Base-by-base conservation (phyloP, 106 monocot genomes). In the Acanthochlamys bracteata region DNA sequence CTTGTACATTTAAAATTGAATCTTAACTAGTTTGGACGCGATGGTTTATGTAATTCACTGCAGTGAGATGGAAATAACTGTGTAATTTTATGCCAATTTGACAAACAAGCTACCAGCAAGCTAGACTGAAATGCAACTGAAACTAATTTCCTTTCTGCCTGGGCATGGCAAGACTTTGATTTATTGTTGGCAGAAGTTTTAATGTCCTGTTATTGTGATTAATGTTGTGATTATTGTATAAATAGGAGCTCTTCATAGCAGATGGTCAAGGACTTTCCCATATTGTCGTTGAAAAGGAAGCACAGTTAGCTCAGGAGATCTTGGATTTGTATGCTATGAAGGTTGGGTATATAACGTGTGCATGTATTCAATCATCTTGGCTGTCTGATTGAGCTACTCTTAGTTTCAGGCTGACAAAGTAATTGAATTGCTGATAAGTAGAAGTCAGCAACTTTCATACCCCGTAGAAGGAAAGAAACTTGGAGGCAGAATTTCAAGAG, bases 241-340 rank as follows among this genome's bases (percentile, higher is more conserved):
- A n/a, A n/a, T 71, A 85, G 89, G 89, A 90, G 21, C 70, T 90
- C 9, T 90, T 90, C 72, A 64, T 85, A 52, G 89, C 89, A 59
- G 69, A 83, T 70, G 89, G 85, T 52, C 76, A 90, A 69, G 89
- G 89, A 12, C 79, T 90, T 20, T 82, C 79, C 23, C 55, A 7
- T 63, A 69, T 59, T 73, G 66, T 69, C 25, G 82, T 90, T 59
- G 80, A 90, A 63, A 69, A 75, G 39, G 85, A 79, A 70, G 73
- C 80, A 68, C 69, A 64, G 57, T 58, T 80, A 70, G 57, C 77
- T 77, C 79, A 80, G 41, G 54, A 80, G 59, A 90, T 90, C 40
- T 60, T 90, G 22, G 77, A 83, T 25, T 73, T 90, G 62, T 90
- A 80, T 78, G 41, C 66, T 25, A 39, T 80, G 27, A 83, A 90